Conservation (phyloP, 140 eudicot species). For the Erigeron philadelphicus region DNA sequence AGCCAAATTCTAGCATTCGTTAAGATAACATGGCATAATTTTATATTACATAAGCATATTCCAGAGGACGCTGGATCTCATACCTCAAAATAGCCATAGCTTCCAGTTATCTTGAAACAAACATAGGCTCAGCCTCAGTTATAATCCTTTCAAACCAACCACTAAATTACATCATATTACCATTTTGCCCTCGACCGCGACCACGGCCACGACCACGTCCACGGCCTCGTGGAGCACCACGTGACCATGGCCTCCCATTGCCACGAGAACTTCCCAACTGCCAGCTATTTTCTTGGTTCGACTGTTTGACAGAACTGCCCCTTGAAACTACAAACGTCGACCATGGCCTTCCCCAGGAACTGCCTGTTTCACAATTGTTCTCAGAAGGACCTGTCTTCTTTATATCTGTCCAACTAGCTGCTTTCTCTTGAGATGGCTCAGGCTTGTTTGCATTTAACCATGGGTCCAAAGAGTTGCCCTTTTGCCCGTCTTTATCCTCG, state of each 20-base stretch:
- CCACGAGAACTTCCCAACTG: constrained; percentile 31
- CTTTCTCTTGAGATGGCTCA: constrained; percentile 22
- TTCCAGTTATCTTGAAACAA: constrained; percentile 24
- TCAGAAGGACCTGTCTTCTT: constrained; percentile 20
- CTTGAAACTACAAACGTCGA: constrained; percentile 25
- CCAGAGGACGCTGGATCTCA: constrained; percentile 20
- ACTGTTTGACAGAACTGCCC: constrained; percentile 18
- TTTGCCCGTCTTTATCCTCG: constrained; percentile 38
- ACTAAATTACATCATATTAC: constrained; percentile 2
- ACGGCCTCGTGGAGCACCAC: constrained; percentile 30
- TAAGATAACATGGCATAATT: neutral
- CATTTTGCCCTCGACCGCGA: constrained; percentile 15
- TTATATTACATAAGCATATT: constrained; percentile 15
- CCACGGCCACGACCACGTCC: constrained; percentile 30
- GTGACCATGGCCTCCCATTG: constrained; percentile 24
- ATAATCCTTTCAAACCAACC: constrained; percentile 12
- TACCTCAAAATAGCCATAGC: constrained; percentile 30
- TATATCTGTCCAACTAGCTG: constrained; percentile 23
- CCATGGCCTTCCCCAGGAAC: constrained; percentile 47
- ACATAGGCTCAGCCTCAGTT: constrained; percentile 18
- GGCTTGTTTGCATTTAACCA: constrained; percentile 35
- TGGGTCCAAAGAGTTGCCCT: constrained; percentile 30
- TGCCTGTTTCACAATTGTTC: constrained; percentile 26
- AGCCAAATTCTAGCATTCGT: constrained; percentile 7
- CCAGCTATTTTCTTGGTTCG: constrained; percentile 21